phyloP scores from a whole-genome alignment of 441 rosid genomes.

The Aquilaria agallochum region DNA sequence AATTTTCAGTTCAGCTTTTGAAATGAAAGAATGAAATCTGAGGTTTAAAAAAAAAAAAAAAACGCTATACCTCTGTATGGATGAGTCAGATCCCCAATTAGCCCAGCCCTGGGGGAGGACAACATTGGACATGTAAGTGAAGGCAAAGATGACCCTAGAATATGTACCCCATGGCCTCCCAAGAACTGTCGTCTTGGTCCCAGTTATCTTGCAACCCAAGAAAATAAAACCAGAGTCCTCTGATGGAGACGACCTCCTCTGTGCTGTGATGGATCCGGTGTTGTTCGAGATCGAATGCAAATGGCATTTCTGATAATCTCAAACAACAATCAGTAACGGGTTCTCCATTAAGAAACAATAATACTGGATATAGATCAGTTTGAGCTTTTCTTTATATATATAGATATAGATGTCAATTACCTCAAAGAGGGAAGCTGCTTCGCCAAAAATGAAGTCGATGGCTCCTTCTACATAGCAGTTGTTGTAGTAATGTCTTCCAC shows the following conservation, averaged over 20 bases:
- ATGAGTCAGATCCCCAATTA: slow-evolving; percentile 42
- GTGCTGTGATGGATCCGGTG: slow-evolving; percentile 53
- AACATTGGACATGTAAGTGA: slow-evolving; percentile 51
- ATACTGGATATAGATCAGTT: neutral
- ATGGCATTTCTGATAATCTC: slow-evolving; percentile 29
- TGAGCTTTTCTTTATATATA: neutral
- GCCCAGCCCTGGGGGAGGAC: slow-evolving; percentile 53
- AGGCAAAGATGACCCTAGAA: slow-evolving; percentile 52
- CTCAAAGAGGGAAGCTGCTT: slow-evolving; percentile 39
- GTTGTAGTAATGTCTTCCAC: slow-evolving; percentile 46
- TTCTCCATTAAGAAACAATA: neutral
- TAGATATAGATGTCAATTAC: slow-evolving; percentile 4
- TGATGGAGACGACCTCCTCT: slow-evolving; percentile 43
- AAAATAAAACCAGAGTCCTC: slow-evolving; percentile 62
- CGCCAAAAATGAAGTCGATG: slow-evolving; percentile 49
- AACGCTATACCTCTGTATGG: slow-evolving; percentile 11
- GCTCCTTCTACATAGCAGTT: slow-evolving; percentile 52
- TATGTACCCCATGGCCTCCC: slow-evolving; percentile 73
- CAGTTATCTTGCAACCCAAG: slow-evolving; percentile 53
- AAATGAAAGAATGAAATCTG: neutral
- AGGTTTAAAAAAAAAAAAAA: neutral
- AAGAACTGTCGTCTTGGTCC: slow-evolving; percentile 46
- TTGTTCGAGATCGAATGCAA: slow-evolving; percentile 40
- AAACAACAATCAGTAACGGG: neutral
- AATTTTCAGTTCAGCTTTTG: too few species aligned